These are phyloP conservation scores for Diaporthe velutina DNA, from an alignment of 2,329 filamentous ascomycete species.

Conservation along the genomic window DNA sequence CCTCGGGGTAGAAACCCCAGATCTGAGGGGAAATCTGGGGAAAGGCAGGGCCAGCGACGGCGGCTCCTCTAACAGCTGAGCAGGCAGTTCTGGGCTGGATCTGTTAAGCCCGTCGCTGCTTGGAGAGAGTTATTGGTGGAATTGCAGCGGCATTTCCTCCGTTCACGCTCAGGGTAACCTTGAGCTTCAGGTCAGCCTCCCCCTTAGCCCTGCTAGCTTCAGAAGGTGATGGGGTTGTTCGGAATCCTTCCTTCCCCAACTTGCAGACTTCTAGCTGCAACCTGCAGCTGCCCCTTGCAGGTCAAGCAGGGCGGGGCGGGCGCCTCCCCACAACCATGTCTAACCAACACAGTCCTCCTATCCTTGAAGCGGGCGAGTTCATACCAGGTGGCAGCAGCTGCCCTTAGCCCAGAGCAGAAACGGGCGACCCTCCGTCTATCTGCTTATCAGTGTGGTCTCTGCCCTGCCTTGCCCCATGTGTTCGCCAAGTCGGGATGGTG, in stretches of 20 bases:
- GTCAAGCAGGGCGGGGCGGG: background rate
- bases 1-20: constrained; percentile 12
- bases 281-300: constrained; percentile 16
- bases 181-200: background rate
- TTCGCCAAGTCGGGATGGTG: constrained; percentile 18
- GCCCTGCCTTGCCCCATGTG: background rate
- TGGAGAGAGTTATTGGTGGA: constrained; percentile 10
- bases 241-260: constrained; percentile 24
- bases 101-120: background rate
- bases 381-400: too few relatives aligned
- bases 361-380: background rate
- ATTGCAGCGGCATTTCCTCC: constrained; percentile 15
- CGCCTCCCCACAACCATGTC: background rate
- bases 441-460: background rate
- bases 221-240: constrained; percentile 11
- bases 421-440: background rate
- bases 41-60: background rate
- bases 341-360: background rate
- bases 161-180: constrained; percentile 3
- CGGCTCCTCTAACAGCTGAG: background rate
- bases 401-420: too few relatives aligned
- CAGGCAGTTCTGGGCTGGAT: background rate
- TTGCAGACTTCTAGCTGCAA: background rate
- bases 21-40: constrained; percentile 20
- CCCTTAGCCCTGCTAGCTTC: background rate